Conservation (phyloP, 257 asterid species). For the Solanum corneliomulleri region DNA sequence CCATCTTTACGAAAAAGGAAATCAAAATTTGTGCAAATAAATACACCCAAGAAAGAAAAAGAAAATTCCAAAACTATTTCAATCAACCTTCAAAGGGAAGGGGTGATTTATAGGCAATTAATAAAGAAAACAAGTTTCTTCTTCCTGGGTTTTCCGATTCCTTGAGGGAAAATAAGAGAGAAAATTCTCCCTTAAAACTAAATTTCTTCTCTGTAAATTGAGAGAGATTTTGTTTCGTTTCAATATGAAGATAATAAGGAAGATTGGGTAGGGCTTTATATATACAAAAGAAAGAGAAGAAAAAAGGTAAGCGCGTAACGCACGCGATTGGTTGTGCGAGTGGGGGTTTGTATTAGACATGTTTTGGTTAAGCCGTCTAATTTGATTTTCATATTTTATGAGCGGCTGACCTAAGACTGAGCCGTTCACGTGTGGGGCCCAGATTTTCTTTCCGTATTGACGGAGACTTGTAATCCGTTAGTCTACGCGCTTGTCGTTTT, state of each 20-base stretch:
- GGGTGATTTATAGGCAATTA: neutral
- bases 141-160: neutral
- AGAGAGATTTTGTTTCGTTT: neutral
- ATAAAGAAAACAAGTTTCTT: neutral
- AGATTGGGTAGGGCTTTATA: neutral
- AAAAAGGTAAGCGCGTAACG: neutral
- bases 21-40: neutral
- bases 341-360: neutral
- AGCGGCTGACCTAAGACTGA: neutral
- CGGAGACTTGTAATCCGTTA: neutral
- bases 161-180: neutral
- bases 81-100: neutral
- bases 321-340: neutral
- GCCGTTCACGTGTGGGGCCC: neutral
- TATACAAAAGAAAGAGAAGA: neutral
- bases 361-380: neutral
- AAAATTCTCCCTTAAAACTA: neutral
- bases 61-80: neutral
- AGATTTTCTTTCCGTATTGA: neutral
- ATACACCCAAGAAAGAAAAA: neutral
- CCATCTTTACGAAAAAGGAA: slow-evolving; percentile 10
- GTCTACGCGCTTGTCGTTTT: neutral
- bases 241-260: neutral
- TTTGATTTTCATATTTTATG: neutral
- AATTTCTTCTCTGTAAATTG: neutral